Evolutionary conservation across 2,329 filamentous ascomycete genomes (phyloP), one percentile per base, ranked within the genome.

Genomic region (Arthrobotrys sphaeroides): DNA sequence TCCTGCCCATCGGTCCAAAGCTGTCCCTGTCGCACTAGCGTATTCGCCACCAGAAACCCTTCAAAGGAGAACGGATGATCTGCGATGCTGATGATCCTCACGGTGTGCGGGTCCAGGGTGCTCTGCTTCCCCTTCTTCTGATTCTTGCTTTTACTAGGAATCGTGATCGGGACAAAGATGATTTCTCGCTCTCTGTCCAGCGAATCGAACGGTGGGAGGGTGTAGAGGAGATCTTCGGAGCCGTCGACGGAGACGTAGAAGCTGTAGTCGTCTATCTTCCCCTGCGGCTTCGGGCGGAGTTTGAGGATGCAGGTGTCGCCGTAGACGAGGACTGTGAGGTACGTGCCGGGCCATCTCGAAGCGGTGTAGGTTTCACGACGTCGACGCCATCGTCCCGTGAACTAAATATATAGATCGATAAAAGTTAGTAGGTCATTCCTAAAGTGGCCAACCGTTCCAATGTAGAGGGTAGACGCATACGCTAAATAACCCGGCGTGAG

Each of bases 351-450:
- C 79, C 79, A 80, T 36, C 67, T 73, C 9, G 78, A 79, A 1
- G 79, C 75, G n/a, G 78, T 78, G 36, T 79, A 79, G n/a, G 72
- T 62, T 28, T 76, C 75, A 36, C 78, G 75, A 26, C 78, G 70
- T 26, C 77, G 77, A n/a, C 76, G 76, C 79, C 79, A 80, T 62
- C 79, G 67, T 20, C 79, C 79, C 10, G 78, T 79, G 31, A 80
- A 80, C 79, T 80, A 61, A 3, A 43, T 7, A 22, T 12, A 55
- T 22, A 2, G 13, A 33, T 33, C 13, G 2, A 24, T 12, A n/a
- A n/a, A n/a, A n/a, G n/a, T n/a, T n/a, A n/a, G n/a, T n/a, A n/a
- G n/a, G n/a, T n/a, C n/a, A n/a, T n/a, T n/a, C n/a, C n/a, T n/a
- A n/a, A n/a, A n/a, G n/a, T n/a, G n/a, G n/a, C 24, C 55, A 49